A percentile compares a stretch with the other conserved stretches of the same genome.
Evolutionary conservation across 148 eudicot species (phyloP).

Genomic region (Nyssa sinensis): DNA sequence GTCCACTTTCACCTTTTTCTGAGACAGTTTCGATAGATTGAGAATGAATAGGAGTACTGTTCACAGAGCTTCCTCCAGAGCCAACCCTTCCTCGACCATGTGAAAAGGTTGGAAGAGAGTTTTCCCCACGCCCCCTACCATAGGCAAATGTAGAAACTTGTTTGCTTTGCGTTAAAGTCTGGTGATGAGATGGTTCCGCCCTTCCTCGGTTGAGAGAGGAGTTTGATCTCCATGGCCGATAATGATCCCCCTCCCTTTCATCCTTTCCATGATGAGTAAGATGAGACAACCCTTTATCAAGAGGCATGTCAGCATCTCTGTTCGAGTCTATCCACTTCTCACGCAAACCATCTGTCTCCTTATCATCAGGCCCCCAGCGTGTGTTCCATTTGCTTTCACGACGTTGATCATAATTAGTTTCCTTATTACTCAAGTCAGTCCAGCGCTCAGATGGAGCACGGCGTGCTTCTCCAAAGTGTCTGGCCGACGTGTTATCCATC

Average conservation of each 20-base stretch:
- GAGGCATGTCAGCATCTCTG: slow-evolving; percentile 50
- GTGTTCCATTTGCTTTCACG: slow-evolving; percentile 89
- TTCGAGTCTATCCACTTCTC: slow-evolving; percentile 57
- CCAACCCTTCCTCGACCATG: slow-evolving; percentile 61
- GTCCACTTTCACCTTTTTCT: slow-evolving; percentile 56
- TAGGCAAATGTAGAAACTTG: slow-evolving; percentile 51
- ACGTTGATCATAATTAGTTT: slow-evolving; percentile 61
- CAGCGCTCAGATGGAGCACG: slow-evolving; percentile 58
- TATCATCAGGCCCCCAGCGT: slow-evolving; percentile 85
- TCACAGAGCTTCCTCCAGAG: slow-evolving; percentile 34
- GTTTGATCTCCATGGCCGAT: slow-evolving; percentile 83
- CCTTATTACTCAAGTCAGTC: slow-evolving; percentile 63
- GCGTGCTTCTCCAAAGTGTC: slow-evolving; percentile 67
- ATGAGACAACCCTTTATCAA: slow-evolving; percentile 56
- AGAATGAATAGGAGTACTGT: slow-evolving; percentile 22
- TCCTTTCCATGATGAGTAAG: slow-evolving; percentile 55
- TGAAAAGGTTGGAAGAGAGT: slow-evolving; percentile 42
- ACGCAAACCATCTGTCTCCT: slow-evolving; percentile 49
- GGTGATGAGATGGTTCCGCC: slow-evolving; percentile 55
- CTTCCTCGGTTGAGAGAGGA: slow-evolving; percentile 65
- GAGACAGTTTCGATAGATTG: slow-evolving; percentile 30
- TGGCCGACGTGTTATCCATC: slow-evolving; percentile 49
- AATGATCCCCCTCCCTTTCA: slow-evolving; percentile 70
- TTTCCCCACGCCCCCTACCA: slow-evolving; percentile 86
- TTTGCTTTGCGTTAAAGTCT: slow-evolving; percentile 46